Percentiles rank a stretch among this genome's conserved stretches.
phyloP scores from a whole-genome alignment of 2,329 filamentous ascomycete species.

The Neonectria neomacrospora region DNA sequence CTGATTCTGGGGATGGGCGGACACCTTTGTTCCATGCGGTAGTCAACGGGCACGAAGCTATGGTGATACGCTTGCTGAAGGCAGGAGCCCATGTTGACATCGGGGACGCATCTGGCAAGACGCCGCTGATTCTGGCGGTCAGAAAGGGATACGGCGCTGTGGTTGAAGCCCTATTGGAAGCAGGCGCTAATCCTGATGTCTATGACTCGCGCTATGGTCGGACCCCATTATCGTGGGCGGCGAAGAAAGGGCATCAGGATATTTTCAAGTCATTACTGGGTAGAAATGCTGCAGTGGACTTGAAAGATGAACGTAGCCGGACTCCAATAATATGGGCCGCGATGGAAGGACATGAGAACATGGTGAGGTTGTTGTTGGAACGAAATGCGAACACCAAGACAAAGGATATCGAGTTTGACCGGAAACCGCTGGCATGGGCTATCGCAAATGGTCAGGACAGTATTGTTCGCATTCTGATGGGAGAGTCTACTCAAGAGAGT shows the following conservation, averaged over 20 bases:
- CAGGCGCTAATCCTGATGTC: not conserved
- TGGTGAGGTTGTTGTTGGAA: not conserved
- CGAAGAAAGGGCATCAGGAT: not conserved
- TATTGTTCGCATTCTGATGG: not conserved
- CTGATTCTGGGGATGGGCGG: not conserved
- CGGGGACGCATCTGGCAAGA: not conserved
- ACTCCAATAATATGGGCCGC: not conserved
- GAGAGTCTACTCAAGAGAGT: not conserved
- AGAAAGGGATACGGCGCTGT: not conserved
- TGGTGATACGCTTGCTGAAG: not conserved
- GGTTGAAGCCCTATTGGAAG: not conserved
- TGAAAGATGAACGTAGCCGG: not conserved
- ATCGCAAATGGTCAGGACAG: not conserved
- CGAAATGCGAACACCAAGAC: not conserved
- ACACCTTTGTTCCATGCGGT: not conserved
- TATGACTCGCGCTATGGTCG: not conserved
- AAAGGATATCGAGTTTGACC: not conserved
- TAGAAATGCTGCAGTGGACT: not conserved
- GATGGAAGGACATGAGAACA: not conserved
- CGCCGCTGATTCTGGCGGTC: not conserved
- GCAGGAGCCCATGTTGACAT: not conserved
- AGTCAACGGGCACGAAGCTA: not conserved
- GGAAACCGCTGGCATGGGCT: not conserved
- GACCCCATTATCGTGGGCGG: not conserved
- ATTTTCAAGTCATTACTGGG: slow-evolving; percentile 9